phyloP scores from a whole-genome alignment of 177 flowering plant genomes.

The Vitis hybrid region DNA sequence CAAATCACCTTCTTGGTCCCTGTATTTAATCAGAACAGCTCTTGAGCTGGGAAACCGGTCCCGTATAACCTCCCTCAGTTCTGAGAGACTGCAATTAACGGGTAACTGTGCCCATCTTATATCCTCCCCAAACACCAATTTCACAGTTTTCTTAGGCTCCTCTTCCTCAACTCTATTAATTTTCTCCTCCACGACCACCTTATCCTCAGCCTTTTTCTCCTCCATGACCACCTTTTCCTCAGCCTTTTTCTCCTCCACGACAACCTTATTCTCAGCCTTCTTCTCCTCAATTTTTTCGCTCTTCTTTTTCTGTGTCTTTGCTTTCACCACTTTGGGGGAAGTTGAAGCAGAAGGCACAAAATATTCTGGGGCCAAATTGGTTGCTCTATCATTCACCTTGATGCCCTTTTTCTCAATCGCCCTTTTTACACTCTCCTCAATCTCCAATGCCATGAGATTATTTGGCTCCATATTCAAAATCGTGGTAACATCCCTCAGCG shows the following conservation, averaged over 20 bases:
- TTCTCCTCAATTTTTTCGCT: conserved; percentile 25
- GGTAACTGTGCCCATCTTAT: conserved; percentile 86
- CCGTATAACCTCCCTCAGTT: conserved; percentile 53
- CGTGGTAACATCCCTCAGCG: conserved; percentile 60
- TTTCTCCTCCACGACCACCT: conserved; percentile 32
- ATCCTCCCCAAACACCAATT: conserved; percentile 81
- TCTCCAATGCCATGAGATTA: conserved; percentile 75
- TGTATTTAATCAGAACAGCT: conserved; percentile 78
- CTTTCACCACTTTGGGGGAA: conserved; percentile 27
- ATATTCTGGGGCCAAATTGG: conserved; percentile 45
- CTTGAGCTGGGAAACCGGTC: conserved; percentile 56
- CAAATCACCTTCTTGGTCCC: conserved; percentile 89
- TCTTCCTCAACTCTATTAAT: conserved; percentile 27
- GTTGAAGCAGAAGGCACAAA: conserved; percentile 37
- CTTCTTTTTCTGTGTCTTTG: conserved; percentile 53
- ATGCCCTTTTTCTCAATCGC: conserved; percentile 45
- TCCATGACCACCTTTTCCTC: conserved; percentile 1
- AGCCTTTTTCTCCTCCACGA: conserved; percentile 8
- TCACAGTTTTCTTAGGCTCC: conserved; percentile 48
- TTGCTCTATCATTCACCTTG: conserved; percentile 30
- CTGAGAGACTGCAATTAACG: conserved; percentile 49
- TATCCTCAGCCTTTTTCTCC: conserved; percentile 27
- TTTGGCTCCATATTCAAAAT: conserved; percentile 71
- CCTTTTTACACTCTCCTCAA: conserved; percentile 55
- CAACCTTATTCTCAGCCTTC: conserved; percentile 35